Conservation (phyloP, 148 eudicot species). For the Silene latifolia region DNA sequence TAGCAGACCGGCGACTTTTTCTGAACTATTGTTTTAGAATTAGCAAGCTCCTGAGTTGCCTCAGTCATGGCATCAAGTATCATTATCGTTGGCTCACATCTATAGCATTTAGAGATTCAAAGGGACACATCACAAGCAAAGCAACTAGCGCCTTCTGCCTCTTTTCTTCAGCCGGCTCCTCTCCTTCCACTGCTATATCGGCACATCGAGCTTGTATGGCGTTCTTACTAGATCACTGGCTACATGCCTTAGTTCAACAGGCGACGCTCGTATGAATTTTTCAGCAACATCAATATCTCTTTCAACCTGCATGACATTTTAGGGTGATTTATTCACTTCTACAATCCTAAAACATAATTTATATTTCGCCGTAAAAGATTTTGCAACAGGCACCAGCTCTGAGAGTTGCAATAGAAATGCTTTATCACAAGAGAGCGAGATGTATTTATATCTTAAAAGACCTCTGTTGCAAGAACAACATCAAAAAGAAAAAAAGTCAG, state of each 20-base stretch:
- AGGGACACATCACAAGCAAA: conserved; percentile 65
- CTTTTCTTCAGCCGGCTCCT: conserved; percentile 87
- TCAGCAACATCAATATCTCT: no score
- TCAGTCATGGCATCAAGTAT: conserved; percentile 87
- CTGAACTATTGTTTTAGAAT: conserved; percentile 40
- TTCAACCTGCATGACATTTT: no score
- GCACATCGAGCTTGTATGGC: conserved; percentile 75
- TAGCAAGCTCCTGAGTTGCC: conserved; percentile 85
- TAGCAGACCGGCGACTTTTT: conserved; percentile 29
- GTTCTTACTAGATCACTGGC: no score
- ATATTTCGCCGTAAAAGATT: neutral
- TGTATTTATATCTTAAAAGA: no score
- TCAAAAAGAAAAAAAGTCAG: neutral
- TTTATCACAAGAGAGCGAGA: neutral
- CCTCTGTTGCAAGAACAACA: neutral
- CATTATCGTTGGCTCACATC: no score
- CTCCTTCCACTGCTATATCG: conserved; percentile 74
- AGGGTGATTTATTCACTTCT: no score
- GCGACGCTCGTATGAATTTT: no score
- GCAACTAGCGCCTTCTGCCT: conserved; percentile 80
- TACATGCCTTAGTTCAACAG: no score
- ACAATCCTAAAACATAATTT: neutral
- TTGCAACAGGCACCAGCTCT: neutral
- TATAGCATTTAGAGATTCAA: no score
- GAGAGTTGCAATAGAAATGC: neutral